These are phyloP conservation scores for Harringtonia aguacate DNA, from an alignment of 2,329 filamentous ascomycete species.

Conservation along the genomic window DNA sequence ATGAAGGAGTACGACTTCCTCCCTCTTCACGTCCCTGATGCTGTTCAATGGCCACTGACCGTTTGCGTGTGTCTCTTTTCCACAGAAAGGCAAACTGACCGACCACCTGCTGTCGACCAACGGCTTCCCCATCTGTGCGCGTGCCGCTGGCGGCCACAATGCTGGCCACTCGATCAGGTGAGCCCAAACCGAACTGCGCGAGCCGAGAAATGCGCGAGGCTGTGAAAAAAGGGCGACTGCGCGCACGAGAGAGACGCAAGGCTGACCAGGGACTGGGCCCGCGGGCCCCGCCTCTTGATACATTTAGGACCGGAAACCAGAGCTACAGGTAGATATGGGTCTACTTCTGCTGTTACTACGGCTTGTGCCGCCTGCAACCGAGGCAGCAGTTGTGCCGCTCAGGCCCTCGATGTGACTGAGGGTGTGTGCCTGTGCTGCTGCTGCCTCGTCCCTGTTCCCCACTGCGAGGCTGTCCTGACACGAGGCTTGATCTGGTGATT, in stretches of 20 bases:
- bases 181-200: neutral
- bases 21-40: neutral
- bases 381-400: slow-evolving; percentile 16
- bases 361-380: neutral
- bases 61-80: neutral
- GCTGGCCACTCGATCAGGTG: slow-evolving; percentile 36
- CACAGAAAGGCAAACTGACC: slow-evolving; percentile 13
- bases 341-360: no score
- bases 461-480: neutral
- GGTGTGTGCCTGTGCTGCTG: neutral
- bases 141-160: slow-evolving; percentile 51
- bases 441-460: neutral
- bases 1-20: slow-evolving; percentile 7
- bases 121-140: slow-evolving; percentile 34
- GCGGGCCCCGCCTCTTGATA: neutral
- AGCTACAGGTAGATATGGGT: slow-evolving; percentile 12
- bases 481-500: neutral
- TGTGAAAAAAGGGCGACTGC: no score
- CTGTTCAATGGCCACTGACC: neutral
- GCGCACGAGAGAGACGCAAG: no score
- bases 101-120: slow-evolving; percentile 11
- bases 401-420: neutral
- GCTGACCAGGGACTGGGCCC: slow-evolving; percentile 2
- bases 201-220: no score
- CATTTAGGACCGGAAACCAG: slow-evolving; percentile 9